A percentile compares a stretch with the other conserved stretches of the same genome.
These are phyloP conservation scores for Thalassiosira gravida DNA, from an alignment of 352 stramenopile species.

Conservation along the genomic window DNA sequence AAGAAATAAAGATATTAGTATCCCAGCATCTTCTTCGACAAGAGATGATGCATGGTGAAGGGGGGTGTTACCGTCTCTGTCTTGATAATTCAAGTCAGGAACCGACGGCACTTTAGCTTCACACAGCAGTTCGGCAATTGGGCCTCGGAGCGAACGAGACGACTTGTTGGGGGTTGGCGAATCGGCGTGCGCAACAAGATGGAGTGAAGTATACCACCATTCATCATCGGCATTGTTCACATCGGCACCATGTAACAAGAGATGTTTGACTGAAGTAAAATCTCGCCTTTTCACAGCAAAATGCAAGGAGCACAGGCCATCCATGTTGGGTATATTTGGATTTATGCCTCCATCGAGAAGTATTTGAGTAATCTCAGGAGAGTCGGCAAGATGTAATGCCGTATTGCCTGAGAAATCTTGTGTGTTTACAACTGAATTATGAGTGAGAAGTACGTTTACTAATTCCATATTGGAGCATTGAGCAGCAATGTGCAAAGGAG, in stretches of 20 bases:
- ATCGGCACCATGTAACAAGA: conserved; percentile 70
- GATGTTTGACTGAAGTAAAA: conserved; percentile 62
- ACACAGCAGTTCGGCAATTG: conserved; percentile 76
- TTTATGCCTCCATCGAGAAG: conserved; percentile 78
- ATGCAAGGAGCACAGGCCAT: conserved; percentile 83
- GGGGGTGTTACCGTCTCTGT: conserved; percentile 82
- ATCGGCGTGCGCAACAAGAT: conserved; percentile 66
- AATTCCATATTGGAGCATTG: conserved; percentile 60
- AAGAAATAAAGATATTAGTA: conserved; percentile 77
- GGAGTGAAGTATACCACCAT: conserved; percentile 79
- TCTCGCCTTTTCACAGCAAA: conserved; percentile 76
- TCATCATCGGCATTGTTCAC: conserved; percentile 80
- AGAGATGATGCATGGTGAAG: conserved; percentile 81
- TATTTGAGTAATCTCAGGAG: conserved; percentile 57
- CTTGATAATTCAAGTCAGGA: conserved; percentile 83
- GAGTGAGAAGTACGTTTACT: conserved; percentile 59
- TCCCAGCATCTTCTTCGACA: conserved; percentile 68
- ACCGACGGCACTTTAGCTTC: conserved; percentile 33
- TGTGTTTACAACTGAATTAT: conserved; percentile 70
- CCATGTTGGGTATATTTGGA: conserved; percentile 85
- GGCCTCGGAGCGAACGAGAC: conserved; percentile 40
- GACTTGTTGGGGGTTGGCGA: conserved; percentile 14
- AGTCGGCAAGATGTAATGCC: conserved; percentile 72
- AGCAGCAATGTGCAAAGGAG: conserved; percentile 78
- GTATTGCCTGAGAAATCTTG: conserved; percentile 84